Conservation (phyloP, 352 stramenopile genomes). For the Pythium coloratum region DNA sequence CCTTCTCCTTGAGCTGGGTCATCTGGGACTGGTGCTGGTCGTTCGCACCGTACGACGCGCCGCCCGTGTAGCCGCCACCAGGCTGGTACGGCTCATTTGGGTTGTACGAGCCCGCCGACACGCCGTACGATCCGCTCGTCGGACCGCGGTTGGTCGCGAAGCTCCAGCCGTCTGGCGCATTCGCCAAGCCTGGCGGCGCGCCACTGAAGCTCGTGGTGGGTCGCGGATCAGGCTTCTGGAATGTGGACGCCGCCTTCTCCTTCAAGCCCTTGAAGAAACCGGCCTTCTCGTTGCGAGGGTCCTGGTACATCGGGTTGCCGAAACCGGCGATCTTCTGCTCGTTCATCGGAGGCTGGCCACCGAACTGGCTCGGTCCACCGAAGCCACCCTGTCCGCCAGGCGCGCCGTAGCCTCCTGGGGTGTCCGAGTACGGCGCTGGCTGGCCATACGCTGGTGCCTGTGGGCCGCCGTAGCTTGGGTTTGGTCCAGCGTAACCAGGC, state of each 20-base stretch:
- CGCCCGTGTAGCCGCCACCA: conserved; percentile 53
- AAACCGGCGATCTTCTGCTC: conserved; percentile 91
- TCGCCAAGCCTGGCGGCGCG: conserved; percentile 63
- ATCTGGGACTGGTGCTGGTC: conserved; percentile 65
- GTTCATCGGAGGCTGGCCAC: conserved; percentile 53
- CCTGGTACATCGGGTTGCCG: conserved; percentile 94
- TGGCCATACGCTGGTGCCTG: conserved; percentile 28
- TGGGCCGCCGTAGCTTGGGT: conserved; percentile 29
- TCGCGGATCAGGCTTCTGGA: conserved; percentile 62
- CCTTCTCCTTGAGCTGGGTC: conserved; percentile 74
- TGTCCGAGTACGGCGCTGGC: conserved; percentile 32
- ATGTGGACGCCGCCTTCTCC: conserved; percentile 82
- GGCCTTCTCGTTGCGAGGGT: conserved; percentile 86
- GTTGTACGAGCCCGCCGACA: conserved; percentile 65
- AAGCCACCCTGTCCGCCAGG: conserved; percentile 27
- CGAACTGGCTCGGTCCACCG: conserved; percentile 45
- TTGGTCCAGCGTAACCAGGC: conserved; percentile 32
- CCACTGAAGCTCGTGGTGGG: conserved; percentile 46
- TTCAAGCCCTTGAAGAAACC: conserved; percentile 87
- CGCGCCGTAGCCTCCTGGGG: conserved; percentile 24
- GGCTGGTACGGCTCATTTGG: conserved; percentile 79
- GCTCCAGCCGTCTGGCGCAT: conserved; percentile 80
- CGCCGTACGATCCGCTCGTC: conserved; percentile 66
- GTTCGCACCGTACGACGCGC: conserved; percentile 37
- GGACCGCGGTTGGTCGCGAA: conserved; percentile 84